Evolutionary conservation across 768 basidiomycete genomes (phyloP), one percentile per base, ranked within the genome.

Genomic region (Macrolepiota fuliginosa): DNA sequence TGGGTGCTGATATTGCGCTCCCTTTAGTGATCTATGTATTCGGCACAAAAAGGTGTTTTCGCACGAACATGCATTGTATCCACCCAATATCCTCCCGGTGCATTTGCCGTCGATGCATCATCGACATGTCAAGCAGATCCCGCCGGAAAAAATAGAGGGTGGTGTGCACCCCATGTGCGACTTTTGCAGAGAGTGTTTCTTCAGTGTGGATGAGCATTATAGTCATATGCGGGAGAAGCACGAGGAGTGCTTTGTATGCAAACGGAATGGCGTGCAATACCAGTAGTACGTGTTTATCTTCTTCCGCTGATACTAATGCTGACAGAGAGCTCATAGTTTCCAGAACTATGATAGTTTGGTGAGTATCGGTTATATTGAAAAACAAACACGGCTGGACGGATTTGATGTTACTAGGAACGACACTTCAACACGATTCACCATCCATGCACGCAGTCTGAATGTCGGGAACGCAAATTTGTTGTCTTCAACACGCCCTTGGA

Each of bases 231-330:
- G 96, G 55, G 89, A 95, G 69, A 80, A 79, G 53, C 96, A 99
- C 74, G 96, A 99, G 73, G 96, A 98, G 69, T 98, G 96, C 71
- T 97, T 97, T 66, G 73, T 99, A 13, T 99, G 97, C 73, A 94
- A 93, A 70, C 82, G 90, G 29, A 83, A 89, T 59, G 94, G 89
- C 6, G 67, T 92, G 42, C 79, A 83, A 65, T 86, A 95, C 72
- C 86, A 94, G 75, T 95, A 97, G 94, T 97, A 68, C 69, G 94
- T 83, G 13, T 27, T 17, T 22, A 24, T 15, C 47, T 37, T 63
- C 4, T 29, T 49, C 4, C 40, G n/a, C 10, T 22, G 25, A 27
- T 39, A 12, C 37, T 19, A 10, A 24, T n/a, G 42, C 36, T 50
- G 45, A 59, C 50, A 13, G 32, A n/a, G 17, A 56, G 40, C 27